Evolutionary conservation across 2,329 filamentous ascomycete species (phyloP), one percentile per base, ranked within the genome.

Genomic region (Phaeosphaeriaceae sp.): DNA sequence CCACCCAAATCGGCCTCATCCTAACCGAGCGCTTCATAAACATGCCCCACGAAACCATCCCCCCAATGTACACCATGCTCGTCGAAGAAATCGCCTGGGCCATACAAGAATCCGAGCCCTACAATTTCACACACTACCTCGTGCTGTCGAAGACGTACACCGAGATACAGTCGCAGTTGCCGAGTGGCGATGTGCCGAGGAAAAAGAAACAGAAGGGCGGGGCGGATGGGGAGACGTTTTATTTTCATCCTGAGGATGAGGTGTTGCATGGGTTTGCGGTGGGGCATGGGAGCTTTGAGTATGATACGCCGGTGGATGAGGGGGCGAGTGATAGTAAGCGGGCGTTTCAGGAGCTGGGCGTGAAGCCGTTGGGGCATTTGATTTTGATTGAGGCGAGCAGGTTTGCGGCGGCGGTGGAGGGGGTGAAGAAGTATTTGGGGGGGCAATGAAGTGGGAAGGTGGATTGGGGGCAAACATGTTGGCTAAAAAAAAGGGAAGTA

Each of bases 241-340:
- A 92, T 75, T 99, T 97, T 79, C 94, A 99, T 71, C 88, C 92
- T 0, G 94, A 99, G 76, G 94, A 99, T 68, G 94, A 97, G 78
- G 83, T 93, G 42, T 76, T 97, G 64, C 86, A 94, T 58, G 86
- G 85, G 67, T 83, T 93, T 75, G 89, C 91, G 2, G 53, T 85
- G 32, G 90, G 85, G 12, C 79, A 83, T 56, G 88, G 86, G 20
- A 84, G 81, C 42, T 96, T 87, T 68, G 83, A 88, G 15, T 96
- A 92, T 73, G 88, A 87, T 38, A 93, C 89, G 71, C 85, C 90
- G 54, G 79, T 80, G 50, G 88, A 89, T 38, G 90, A 96, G 61
- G 85, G 87, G 4, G 85, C 87, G 55, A 89, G 91, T 45, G 94
- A 99, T 77, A 92, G 91, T 66, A 97, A 95, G 81, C 81, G 94